Conservation (phyloP, 345 rosid species). For the Microthlaspi erraticum region DNA sequence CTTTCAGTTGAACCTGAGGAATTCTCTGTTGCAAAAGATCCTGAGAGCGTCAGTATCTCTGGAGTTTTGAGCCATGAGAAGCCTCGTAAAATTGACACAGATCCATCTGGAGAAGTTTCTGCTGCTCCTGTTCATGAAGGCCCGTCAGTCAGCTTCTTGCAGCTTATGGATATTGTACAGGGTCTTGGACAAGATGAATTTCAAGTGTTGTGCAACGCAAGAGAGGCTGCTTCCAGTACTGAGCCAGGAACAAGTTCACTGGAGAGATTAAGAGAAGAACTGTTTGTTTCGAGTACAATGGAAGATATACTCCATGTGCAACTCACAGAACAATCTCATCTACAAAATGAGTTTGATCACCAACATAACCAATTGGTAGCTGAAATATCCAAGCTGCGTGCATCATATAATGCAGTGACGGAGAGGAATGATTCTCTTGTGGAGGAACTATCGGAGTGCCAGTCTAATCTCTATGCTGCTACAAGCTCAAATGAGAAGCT, state of each 20-base stretch:
- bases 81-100: constrained; percentile 42
- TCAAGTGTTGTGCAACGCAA: constrained; percentile 54
- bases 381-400: constrained; percentile 55
- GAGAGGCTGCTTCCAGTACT: constrained; percentile 44
- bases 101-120: constrained; percentile 36
- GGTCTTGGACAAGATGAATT: constrained; percentile 65
- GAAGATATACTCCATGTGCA: constrained; percentile 67
- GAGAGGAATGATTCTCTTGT: constrained; percentile 53
- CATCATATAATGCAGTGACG: constrained; percentile 48
- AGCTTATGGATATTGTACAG: constrained; percentile 55
- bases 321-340: constrained; percentile 61
- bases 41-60: constrained; percentile 47
- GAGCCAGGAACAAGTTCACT: constrained; percentile 44
- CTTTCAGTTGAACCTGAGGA: constrained; percentile 40
- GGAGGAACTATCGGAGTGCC: constrained; percentile 63
- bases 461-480: constrained; percentile 58
- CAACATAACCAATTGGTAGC: constrained; percentile 48
- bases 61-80: constrained; percentile 46
- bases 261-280: constrained; percentile 66
- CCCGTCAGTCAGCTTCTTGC: constrained; percentile 47
- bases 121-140: constrained; percentile 43
- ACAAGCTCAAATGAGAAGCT: constrained; percentile 55
- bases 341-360: constrained; percentile 53
- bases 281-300: constrained; percentile 54
- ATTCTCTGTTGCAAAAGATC: constrained; percentile 43